A percentile compares a stretch with the other conserved stretches of the same genome.
Conservation (phyloP, 768 basidiomycete species). For the Gelatoporia subvermispora region DNA sequence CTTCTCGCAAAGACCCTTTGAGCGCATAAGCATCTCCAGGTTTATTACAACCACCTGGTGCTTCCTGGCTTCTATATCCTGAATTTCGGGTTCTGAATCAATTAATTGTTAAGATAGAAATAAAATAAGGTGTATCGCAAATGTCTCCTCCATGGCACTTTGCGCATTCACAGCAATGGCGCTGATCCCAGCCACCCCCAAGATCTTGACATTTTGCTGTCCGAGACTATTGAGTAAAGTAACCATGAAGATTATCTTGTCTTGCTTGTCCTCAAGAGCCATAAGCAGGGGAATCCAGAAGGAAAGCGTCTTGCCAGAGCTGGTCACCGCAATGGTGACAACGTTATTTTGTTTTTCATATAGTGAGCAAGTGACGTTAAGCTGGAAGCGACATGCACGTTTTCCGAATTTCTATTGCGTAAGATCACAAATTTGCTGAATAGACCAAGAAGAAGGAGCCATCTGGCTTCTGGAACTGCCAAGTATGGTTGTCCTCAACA, state of each 20-base stretch:
- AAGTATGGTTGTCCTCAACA: no score
- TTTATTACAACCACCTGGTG: slow-evolving; percentile 24
- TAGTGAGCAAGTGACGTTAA: no score
- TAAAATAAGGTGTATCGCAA: slow-evolving; percentile 11
- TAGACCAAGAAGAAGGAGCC: no score
- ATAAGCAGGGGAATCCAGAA: no score
- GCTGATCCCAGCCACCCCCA: slow-evolving; percentile 11
- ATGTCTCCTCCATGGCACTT: slow-evolving; percentile 10
- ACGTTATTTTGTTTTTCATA: no score
- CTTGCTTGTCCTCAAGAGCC: no score
- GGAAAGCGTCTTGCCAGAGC: no score
- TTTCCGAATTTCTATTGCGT: no score
- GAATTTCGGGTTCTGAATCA: slow-evolving; percentile 1
- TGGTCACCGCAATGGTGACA: slow-evolving; percentile 2
- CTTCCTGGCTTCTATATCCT: slow-evolving; percentile 22
- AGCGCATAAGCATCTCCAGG: slow-evolving; percentile 22
- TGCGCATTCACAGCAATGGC: slow-evolving; percentile 14
- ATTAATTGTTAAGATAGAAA: neutral
- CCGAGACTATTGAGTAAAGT: slow-evolving; percentile 29
- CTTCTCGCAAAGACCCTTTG: slow-evolving; percentile 13
- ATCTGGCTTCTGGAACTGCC: no score
- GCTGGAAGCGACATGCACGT: no score
- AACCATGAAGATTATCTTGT: slow-evolving; percentile 23
- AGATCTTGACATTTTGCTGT: slow-evolving; percentile 19
- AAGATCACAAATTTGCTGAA: no score